These are phyloP conservation scores for Cicer judaicum DNA, from an alignment of 306 rosid genomes.

Conservation along the genomic window DNA sequence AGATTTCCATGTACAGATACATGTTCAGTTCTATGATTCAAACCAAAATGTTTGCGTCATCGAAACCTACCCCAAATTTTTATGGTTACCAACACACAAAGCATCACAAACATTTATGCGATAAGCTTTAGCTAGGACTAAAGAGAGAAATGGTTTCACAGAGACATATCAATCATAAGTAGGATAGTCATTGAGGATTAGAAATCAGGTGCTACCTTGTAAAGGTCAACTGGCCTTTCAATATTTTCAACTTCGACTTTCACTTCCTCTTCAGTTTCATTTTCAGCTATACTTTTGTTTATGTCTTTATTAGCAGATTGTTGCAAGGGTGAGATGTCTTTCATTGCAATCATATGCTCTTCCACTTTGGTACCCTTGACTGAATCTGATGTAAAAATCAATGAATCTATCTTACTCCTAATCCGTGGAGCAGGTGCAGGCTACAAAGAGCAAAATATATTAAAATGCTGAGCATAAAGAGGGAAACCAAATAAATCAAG, in stretches of 20 bases:
- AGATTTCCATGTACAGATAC: neutral
- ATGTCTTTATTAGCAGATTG: conserved; percentile 53
- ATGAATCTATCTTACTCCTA: conserved; percentile 81
- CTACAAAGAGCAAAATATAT: conserved; percentile 57
- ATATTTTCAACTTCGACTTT: conserved; percentile 81
- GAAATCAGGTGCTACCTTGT: conserved; percentile 66
- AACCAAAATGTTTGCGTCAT: conserved; percentile 32
- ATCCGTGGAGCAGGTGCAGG: conserved; percentile 91
- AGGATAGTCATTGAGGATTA: neutral
- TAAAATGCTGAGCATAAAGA: conserved; percentile 13
- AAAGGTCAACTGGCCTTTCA: conserved; percentile 95
- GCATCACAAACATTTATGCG: neutral
- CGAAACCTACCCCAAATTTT: conserved; percentile 29
- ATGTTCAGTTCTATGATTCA: conserved; percentile 17
- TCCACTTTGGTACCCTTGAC: conserved; percentile 64
- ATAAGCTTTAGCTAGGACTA: conserved; percentile 40
- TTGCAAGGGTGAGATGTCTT: conserved; percentile 42
- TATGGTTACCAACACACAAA: neutral
- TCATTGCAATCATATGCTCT: conserved; percentile 50
- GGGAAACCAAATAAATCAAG: conserved; percentile 34
- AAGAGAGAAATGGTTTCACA: conserved; percentile 19
- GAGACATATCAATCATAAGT: neutral
- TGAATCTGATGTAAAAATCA: conserved; percentile 85
- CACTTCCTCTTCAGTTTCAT: conserved; percentile 61
- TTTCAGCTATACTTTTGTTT: conserved; percentile 47